Evolutionary conservation across 2,329 filamentous ascomycete genomes (phyloP), one percentile per base, ranked within the genome.

Genomic region (Colletotrichum orbiculare): DNA sequence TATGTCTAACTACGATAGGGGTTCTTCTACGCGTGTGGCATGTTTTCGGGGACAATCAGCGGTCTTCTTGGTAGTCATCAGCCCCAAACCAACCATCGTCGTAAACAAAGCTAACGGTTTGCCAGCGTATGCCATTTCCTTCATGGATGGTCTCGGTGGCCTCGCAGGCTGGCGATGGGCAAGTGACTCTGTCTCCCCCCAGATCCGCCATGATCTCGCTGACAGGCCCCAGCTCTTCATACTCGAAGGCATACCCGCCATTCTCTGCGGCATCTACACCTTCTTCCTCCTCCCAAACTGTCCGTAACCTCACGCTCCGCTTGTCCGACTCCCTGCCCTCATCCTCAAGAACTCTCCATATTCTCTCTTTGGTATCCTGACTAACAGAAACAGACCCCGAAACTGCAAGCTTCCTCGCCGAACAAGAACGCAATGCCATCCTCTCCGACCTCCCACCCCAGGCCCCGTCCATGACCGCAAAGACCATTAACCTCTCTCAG

Each of bases 31-130:
- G 74, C 74, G 1, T 74, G 71, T 35, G 73, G 73, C 3, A 72
- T 73, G 68, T 74, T 77, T 37, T 74, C 74, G 0, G 74, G 75
- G 0, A 74, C 74, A 0, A 72, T 77, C 11, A 74, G 73, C 53
- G 70, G 72, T 33, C 55, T 73, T 1, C 61, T 73, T 1, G 70
- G 71, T 71, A 45, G 61, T 37, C 0, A 2, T 6, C 10, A 34
- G 2, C 11, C 10, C 7, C 0, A 2, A 5, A 25, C 25, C 25
- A 25, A 5, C 25, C 25, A 25, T 25, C 25, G 25, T 25, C 25
- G 25, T 25, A 4, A 2, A 4, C 1, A 41, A 6, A 3, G 17
- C 39, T 60, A 6, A 39, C 35, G 2, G 25, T 8, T 0, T 11
- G 4, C 8, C 12, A 71, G 70, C 72, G 0, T 73, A 73, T 45